A percentile compares a stretch with the other conserved stretches of the same genome.
Evolutionary conservation across 1,284 basidiomycete species (phyloP).

Genomic region (Cryptococcus neoformans): DNA sequence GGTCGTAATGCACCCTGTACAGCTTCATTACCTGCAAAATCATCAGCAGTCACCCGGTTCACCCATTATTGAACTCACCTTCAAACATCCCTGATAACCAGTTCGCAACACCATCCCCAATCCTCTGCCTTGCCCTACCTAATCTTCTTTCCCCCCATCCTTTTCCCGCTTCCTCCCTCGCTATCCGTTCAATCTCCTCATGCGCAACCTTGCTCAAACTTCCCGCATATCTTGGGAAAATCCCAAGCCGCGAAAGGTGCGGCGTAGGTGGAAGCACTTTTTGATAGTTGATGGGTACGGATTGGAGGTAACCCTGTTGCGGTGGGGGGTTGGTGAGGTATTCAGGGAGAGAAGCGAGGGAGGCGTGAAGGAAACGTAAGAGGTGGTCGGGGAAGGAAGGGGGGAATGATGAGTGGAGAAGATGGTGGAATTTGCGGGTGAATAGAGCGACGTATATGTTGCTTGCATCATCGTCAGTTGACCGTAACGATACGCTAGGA

Average conservation of each 20-base stretch:
- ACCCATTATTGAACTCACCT: slow-evolving; percentile 21
- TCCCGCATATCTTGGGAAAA: slow-evolving; percentile 79
- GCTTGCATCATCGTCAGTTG: background rate
- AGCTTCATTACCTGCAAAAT: slow-evolving; percentile 15
- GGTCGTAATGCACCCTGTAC: slow-evolving; percentile 62
- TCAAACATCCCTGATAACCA: slow-evolving; percentile 80
- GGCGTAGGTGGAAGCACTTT: slow-evolving; percentile 26
- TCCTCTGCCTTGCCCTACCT: slow-evolving; percentile 64
- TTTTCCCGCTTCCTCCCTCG: slow-evolving; percentile 62
- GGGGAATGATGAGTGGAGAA: background rate
- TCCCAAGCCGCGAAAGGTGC: slow-evolving; percentile 65
- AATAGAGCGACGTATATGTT: background rate
- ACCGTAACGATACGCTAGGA: background rate
- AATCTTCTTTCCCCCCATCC: slow-evolving; percentile 70
- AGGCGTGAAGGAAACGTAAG: background rate
- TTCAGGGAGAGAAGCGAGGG: background rate
- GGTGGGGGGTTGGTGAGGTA: no score
- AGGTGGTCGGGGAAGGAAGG: background rate
- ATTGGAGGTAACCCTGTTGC: no score
- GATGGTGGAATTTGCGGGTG: background rate
- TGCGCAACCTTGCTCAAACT: slow-evolving; percentile 79
- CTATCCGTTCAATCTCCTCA: slow-evolving; percentile 72
- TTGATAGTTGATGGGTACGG: no score
- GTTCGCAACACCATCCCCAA: slow-evolving; percentile 69
- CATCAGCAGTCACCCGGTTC: background rate